Evolutionary conservation across 495 filamentous ascomycete genomes (phyloP).

Genomic region (Penicillium fimorum): DNA sequence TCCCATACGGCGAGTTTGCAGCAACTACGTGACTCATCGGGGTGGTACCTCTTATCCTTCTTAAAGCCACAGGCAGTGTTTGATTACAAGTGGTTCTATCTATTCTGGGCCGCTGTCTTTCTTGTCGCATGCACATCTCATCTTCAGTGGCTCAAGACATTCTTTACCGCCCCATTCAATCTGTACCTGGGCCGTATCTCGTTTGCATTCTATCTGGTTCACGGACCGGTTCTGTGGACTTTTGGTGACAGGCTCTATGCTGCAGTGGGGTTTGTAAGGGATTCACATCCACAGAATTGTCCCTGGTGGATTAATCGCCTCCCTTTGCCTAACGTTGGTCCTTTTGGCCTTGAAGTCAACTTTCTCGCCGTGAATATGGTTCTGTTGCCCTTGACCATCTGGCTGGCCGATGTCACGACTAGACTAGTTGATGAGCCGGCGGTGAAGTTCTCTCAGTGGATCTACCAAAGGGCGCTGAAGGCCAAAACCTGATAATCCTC

Average conservation of each 20-base stretch:
- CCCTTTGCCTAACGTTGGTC: conserved; percentile 47
- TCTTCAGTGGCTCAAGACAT: conserved; percentile 30
- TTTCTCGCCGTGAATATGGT: conserved; percentile 55
- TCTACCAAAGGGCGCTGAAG: conserved; percentile 42
- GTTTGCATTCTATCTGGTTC: conserved; percentile 55
- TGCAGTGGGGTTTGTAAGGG: conserved; percentile 48
- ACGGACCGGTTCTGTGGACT: conserved; percentile 48
- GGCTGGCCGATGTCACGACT: conserved; percentile 55
- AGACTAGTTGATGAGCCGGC: conserved; percentile 56
- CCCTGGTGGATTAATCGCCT: conserved; percentile 46
- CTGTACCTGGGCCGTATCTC: conserved; percentile 56
- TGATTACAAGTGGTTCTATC: conserved; percentile 31
- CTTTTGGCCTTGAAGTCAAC: conserved; percentile 52
- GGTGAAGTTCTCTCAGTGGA: conserved; percentile 52
- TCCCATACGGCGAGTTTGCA: conserved; percentile 15
- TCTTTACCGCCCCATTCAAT: conserved; percentile 39
- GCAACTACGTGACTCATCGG: conserved; percentile 22
- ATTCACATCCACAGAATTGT: conserved; percentile 33
- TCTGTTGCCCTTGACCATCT: conserved; percentile 55
- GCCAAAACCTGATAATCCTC: conserved; percentile 1
- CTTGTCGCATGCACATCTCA: conserved; percentile 32
- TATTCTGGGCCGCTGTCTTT: conserved; percentile 42
- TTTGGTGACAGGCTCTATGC: conserved; percentile 49
- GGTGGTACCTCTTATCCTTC: conserved; percentile 26
- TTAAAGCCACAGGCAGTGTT: conserved; percentile 31